A percentile compares a stretch with the other conserved stretches of the same genome.
Evolutionary conservation across 2,329 filamentous ascomycete species (phyloP).

Genomic region (Pestalotiopsis sp.): DNA sequence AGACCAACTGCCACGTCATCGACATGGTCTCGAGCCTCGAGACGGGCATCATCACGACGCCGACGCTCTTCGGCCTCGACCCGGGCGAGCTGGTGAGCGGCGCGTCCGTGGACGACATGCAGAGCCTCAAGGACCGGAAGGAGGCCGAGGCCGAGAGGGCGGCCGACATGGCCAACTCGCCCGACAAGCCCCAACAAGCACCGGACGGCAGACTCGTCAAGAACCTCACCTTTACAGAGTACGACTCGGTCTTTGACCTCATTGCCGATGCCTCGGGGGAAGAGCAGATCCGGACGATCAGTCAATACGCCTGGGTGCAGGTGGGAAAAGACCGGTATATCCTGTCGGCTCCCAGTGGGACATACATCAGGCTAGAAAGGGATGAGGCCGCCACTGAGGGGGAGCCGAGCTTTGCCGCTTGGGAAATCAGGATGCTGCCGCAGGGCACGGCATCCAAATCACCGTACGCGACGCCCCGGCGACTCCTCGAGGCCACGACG

Average conservation of each 20-base stretch:
- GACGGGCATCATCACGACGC: conserved; percentile 85
- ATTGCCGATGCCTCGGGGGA: conserved; percentile 82
- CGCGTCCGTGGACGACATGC: conserved; percentile 66
- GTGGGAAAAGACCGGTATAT: conserved; percentile 72
- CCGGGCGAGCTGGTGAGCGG: conserved; percentile 75
- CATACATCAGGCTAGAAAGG: conserved; percentile 58
- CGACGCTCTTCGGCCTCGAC: conserved; percentile 91
- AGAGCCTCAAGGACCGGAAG: conserved; percentile 51
- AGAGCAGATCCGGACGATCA: conserved; percentile 75
- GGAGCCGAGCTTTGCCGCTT: conserved; percentile 41
- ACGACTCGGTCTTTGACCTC: conserved; percentile 88
- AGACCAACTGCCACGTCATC: conserved; percentile 90
- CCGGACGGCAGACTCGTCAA: conserved; percentile 18
- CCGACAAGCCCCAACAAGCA: neutral
- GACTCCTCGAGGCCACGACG: conserved; percentile 66
- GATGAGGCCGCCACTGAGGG: conserved; percentile 32
- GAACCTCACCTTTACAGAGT: conserved; percentile 82
- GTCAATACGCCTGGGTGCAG: conserved; percentile 80
- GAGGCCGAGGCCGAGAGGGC: conserved; percentile 43
- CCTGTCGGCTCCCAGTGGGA: conserved; percentile 66
- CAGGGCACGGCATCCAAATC: conserved; percentile 44
- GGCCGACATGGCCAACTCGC: conserved; percentile 21
- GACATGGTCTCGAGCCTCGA: conserved; percentile 90
- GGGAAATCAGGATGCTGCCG: conserved; percentile 53
- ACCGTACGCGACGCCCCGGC: conserved; percentile 70